Base-by-base conservation (phyloP, 2,329 filamentous ascomycete genomes). In the Byssochlamys sp. region DNA sequence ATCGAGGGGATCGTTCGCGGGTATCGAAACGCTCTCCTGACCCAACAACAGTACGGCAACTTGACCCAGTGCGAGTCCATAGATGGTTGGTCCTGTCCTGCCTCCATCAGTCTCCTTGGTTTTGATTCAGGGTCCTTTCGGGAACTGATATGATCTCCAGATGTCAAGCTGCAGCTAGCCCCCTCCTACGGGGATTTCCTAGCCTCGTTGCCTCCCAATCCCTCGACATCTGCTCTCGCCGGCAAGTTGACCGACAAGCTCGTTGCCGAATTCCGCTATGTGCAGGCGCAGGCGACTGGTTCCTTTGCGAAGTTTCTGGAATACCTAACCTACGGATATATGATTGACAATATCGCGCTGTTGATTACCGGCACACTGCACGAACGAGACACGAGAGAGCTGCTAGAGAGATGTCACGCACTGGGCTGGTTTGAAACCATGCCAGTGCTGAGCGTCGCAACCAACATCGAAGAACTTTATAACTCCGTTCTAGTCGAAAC, bases 381-480 rank as follows among this genome's bases (percentile, higher is more conserved):
- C 77, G 95, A 99, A 78, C 85, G 94, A 71, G 94, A 99, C 73
- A 99, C 94, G 2, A 86, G 91, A 59, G 94, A 99, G 77, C 83
- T 99, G 61, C 79, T 99, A 56, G 94, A 97, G 71, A 83, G 94
- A 74, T 99, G 95, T 75, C 95, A 99, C 68, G 94, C 94, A 5
- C 83, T 99, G 6, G 94, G 94, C 65, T 97, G 91, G 91, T 99
- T 99, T 73, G 94, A 99, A 80, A 96, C 94, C 7, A 91, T 99
- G 87, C 95, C 94, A 0, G 94, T 96, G 2, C 87, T 99, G 55
- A 97, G 92, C 71, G 92, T 97, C 51, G 94, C 94, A 31, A 96
- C 92, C 54, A 99, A 97, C 74, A 96, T 97, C 63, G 94, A 99
- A 77, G 94, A 99, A 72, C 82, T 99, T 39, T 99, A 99, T 81